Conservation (phyloP, 768 basidiomycete genomes). For the Kockovaella imperatae region DNA sequence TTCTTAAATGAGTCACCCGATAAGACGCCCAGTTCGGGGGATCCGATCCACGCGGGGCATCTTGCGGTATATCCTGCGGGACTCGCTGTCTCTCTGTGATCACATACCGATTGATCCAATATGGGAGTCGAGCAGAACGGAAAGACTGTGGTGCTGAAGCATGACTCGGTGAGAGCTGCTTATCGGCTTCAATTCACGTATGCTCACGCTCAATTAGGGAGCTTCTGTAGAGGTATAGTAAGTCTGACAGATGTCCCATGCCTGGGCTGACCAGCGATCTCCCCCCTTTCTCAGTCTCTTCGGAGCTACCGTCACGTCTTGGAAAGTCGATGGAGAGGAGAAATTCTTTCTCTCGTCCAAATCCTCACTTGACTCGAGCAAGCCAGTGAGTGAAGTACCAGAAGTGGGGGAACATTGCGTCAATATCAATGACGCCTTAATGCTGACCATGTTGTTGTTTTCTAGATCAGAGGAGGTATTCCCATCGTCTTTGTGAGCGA, state of each 20-base stretch:
- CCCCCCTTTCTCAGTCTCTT: slow-evolving; percentile 50
- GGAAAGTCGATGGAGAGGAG: slow-evolving; percentile 59
- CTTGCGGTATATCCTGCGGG: too few relatives aligned
- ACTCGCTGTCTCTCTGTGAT: neutral
- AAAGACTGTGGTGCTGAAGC: slow-evolving; percentile 24
- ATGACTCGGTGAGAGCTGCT: slow-evolving; percentile 20
- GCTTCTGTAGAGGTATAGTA: slow-evolving; percentile 36
- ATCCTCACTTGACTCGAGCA: slow-evolving; percentile 69
- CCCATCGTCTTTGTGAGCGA: slow-evolving; percentile 55
- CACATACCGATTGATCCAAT: slow-evolving; percentile 1
- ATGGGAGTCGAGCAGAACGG: slow-evolving; percentile 35
- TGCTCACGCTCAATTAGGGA: slow-evolving; percentile 15
- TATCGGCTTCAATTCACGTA: neutral
- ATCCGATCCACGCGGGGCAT: too few relatives aligned
- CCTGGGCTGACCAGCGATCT: slow-evolving; percentile 4
- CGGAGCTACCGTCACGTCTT: slow-evolving; percentile 81
- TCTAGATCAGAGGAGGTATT: slow-evolving; percentile 47
- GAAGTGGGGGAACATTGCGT: slow-evolving; percentile 1
- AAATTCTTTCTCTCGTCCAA: slow-evolving; percentile 75
- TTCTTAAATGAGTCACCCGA: too few relatives aligned
- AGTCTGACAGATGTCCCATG: slow-evolving; percentile 1
- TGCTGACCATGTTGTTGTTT: neutral
- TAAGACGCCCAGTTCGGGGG: too few relatives aligned
- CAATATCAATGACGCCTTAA: neutral
- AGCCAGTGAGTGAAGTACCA: slow-evolving; percentile 53